Conservation (phyloP, 2,329 filamentous ascomycete species). For the Harringtonia aguacate region DNA sequence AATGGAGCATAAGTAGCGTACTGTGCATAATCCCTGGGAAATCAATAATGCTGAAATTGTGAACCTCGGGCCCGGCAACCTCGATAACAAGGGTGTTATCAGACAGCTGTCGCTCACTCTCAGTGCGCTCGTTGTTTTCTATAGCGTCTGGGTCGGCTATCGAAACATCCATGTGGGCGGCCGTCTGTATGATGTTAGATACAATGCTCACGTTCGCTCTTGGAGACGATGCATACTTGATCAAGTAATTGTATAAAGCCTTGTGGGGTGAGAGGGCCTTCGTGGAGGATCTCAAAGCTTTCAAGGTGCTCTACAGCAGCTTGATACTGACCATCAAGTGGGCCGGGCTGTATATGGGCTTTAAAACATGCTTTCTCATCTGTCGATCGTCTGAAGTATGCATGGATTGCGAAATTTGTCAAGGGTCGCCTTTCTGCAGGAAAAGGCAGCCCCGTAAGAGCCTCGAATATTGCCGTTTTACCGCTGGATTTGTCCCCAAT, state of each 20-base stretch:
- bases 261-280: too few relatives aligned
- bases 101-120: conserved; percentile 1
- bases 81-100: conserved; percentile 8
- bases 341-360: conserved; percentile 5
- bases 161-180: background rate
- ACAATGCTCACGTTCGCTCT: too few relatives aligned
- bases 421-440: background rate
- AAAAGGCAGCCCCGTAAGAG: conserved; percentile 6
- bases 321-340: conserved; percentile 3
- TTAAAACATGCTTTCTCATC: too few relatives aligned
- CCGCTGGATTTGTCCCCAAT: conserved; percentile 9
- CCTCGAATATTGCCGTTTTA: conserved; percentile 8
- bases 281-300: background rate
- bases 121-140: too few relatives aligned
- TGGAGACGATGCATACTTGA: too few relatives aligned
- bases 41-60: conserved; percentile 6
- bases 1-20: background rate
- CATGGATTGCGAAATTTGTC: too few relatives aligned
- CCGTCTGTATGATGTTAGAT: background rate
- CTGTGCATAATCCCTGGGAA: conserved; percentile 7
- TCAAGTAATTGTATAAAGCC: too few relatives aligned
- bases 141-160: too few relatives aligned
- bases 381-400: too few relatives aligned
- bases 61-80: conserved; percentile 7
- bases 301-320: conserved; percentile 5